A percentile compares a stretch with the other conserved stretches of the same genome.
phyloP scores from a whole-genome alignment of 192 early-diverging fungal genomes.

The Entophlyctis helioformis region DNA sequence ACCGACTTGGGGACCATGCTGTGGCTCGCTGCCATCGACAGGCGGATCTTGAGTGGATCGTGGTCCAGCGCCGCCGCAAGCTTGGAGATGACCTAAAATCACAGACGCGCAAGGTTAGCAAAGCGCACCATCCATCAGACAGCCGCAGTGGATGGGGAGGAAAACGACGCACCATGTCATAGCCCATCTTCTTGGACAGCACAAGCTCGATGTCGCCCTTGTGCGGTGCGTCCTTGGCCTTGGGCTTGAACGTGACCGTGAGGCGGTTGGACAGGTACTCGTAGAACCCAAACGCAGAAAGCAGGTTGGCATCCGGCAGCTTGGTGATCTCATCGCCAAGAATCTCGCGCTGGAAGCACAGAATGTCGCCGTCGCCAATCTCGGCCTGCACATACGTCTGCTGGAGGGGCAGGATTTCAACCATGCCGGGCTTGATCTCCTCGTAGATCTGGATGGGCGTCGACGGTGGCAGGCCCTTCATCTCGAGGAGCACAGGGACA shows the following conservation, averaged over 20 bases:
- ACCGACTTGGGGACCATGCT: constrained; percentile 11
- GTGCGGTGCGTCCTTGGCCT: constrained; percentile 16
- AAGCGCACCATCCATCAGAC: too few species aligned
- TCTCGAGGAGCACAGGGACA: constrained; percentile 36
- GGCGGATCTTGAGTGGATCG: constrained; percentile 60
- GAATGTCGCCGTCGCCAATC: constrained; percentile 89
- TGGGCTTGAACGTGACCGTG: constrained; percentile 59
- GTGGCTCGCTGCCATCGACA: constrained; percentile 27
- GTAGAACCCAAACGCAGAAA: constrained; percentile 60
- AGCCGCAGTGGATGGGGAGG: constrained; percentile 10
- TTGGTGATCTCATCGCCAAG: constrained; percentile 11
- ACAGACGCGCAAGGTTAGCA: too few species aligned
- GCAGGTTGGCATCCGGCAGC: constrained; percentile 22
- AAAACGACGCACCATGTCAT: constrained; percentile 29
- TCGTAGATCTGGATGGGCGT: constrained; percentile 58
- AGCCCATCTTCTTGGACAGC: constrained; percentile 53
- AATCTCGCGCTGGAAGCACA: constrained; percentile 59
- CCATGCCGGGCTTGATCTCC: constrained; percentile 90
- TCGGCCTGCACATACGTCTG: constrained; percentile 62
- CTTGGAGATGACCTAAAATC: constrained; percentile 39
- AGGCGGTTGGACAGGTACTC: constrained; percentile 61
- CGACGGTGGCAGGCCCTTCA: constrained; percentile 37
- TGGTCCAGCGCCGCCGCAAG: constrained; percentile 43
- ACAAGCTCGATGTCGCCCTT: constrained; percentile 31
- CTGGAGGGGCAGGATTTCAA: constrained; percentile 59